phyloP scores from a whole-genome alignment of 1,284 basidiomycete genomes.

The Mycena citricolor region DNA sequence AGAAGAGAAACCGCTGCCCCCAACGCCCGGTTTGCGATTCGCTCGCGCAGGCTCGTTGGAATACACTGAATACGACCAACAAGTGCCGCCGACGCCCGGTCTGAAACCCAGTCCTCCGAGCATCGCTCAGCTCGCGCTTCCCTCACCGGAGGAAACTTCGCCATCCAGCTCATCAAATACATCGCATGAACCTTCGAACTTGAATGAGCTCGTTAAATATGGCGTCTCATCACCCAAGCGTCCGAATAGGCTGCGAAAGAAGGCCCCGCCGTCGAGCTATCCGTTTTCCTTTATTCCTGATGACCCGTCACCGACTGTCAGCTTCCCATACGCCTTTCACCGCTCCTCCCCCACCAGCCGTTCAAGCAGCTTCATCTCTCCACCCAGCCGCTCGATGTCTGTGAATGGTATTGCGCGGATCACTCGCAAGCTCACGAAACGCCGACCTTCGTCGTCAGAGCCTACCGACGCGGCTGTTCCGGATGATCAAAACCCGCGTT shows the following conservation, averaged over 20 bases:
- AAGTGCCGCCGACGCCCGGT: constrained; percentile 12
- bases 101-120: constrained; percentile 4
- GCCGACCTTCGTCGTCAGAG: constrained; percentile 7
- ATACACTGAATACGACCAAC: background rate
- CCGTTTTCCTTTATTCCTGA: constrained; percentile 22
- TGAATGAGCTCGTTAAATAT: background rate
- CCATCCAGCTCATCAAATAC: constrained; percentile 14
- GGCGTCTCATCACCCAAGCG: background rate
- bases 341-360: constrained; percentile 11
- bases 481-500: background rate
- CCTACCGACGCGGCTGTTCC: background rate
- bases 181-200: constrained; percentile 12
- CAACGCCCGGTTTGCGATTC: too few species aligned
- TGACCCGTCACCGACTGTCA: constrained; percentile 8
- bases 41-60: background rate
- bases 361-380: constrained; percentile 3
- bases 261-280: constrained; percentile 14
- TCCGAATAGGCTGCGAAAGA: constrained; percentile 15
- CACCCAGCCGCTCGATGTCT: constrained; percentile 4
- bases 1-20: background rate
- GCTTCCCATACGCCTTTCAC: constrained; percentile 18
- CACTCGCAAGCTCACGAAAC: constrained; percentile 20
- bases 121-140: constrained; percentile 21
- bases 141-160: constrained; percentile 19
- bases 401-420: background rate